Conservation (phyloP, 2,329 filamentous ascomycete genomes). For the Ascosphaera apis region DNA sequence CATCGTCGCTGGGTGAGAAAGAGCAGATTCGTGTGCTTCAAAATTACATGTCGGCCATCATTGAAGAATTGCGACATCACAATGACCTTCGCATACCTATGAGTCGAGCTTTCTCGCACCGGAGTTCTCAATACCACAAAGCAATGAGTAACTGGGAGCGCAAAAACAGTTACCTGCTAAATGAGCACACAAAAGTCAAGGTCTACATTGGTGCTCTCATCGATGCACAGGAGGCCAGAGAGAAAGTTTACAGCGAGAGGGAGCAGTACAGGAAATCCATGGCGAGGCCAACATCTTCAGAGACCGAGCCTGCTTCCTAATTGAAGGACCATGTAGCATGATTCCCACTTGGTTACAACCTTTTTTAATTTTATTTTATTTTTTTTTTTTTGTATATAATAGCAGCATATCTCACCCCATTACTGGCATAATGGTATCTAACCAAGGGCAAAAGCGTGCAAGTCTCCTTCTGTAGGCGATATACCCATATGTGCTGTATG, state of each 20-base stretch:
- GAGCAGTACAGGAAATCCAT: too few species aligned
- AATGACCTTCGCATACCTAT: constrained; percentile 74
- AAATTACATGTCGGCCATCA: constrained; percentile 63
- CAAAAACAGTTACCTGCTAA: constrained; percentile 73
- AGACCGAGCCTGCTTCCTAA: too few species aligned
- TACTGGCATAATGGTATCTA: too few species aligned
- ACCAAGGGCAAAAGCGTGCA: too few species aligned
- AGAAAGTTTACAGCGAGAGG: constrained; percentile 40
- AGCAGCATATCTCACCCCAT: too few species aligned
- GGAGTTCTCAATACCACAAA: constrained; percentile 55
- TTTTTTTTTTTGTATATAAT: too few species aligned
- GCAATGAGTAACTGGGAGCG: constrained; percentile 95
- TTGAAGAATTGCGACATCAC: constrained; percentile 64
- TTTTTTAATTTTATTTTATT: too few species aligned
- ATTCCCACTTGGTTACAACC: too few species aligned
- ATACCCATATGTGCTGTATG: too few species aligned
- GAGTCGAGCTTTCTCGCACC: constrained; percentile 69
- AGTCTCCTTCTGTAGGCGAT: too few species aligned
- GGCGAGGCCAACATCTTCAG: too few species aligned
- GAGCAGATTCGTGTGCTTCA: constrained; percentile 59
- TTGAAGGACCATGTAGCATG: too few species aligned
- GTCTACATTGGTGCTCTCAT: constrained; percentile 79
- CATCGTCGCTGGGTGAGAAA: constrained; percentile 51
- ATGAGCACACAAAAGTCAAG: constrained; percentile 89
- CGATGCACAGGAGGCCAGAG: constrained; percentile 44